These are phyloP conservation scores for Cladosporium sp. DNA, from an alignment of 2,329 filamentous ascomycete genomes.

Conservation along the genomic window DNA sequence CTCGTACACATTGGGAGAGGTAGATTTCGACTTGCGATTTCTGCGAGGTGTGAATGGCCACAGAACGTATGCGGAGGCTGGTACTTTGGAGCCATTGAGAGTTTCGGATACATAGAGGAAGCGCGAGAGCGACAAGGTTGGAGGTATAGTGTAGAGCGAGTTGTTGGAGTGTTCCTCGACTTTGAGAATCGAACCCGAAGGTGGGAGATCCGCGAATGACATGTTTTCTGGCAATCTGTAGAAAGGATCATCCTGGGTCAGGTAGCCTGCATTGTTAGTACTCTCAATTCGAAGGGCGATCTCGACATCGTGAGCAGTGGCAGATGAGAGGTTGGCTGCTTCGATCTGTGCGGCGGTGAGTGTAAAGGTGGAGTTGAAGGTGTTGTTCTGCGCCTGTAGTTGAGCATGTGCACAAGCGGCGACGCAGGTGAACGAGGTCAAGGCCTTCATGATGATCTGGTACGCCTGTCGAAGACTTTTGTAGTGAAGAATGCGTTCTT, in stretches of 20 bases:
- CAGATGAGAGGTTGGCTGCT: constrained; percentile 23
- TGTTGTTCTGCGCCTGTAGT: constrained; percentile 24
- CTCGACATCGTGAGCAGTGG: constrained; percentile 27
- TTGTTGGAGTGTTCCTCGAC: constrained; percentile 44
- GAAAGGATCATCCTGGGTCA: constrained; percentile 40
- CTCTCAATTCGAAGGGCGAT: constrained; percentile 32
- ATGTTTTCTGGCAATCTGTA: constrained; percentile 37
- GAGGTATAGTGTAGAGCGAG: constrained; percentile 43
- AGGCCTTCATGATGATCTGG: neutral
- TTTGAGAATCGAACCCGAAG: constrained; percentile 43
- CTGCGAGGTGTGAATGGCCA: constrained; percentile 45
- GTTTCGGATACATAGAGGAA: constrained; percentile 51
- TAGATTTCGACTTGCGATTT: neutral
- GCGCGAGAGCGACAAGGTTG: constrained; percentile 48
- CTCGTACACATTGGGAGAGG: constrained; percentile 21
- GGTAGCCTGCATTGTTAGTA: constrained; percentile 30
- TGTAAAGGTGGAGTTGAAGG: constrained; percentile 30
- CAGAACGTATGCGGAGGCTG: constrained; percentile 51
- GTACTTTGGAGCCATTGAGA: constrained; percentile 48
- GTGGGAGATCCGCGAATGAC: constrained; percentile 22
- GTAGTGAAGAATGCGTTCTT: neutral
- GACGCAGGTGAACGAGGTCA: neutral
- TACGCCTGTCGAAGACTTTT: neutral
- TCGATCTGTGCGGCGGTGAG: constrained; percentile 26
- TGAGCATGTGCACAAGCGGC: neutral